A percentile compares a stretch with the other conserved stretches of the same genome.
Conservation (phyloP, 305 asterid genomes). For the Fraxinus albicans region DNA sequence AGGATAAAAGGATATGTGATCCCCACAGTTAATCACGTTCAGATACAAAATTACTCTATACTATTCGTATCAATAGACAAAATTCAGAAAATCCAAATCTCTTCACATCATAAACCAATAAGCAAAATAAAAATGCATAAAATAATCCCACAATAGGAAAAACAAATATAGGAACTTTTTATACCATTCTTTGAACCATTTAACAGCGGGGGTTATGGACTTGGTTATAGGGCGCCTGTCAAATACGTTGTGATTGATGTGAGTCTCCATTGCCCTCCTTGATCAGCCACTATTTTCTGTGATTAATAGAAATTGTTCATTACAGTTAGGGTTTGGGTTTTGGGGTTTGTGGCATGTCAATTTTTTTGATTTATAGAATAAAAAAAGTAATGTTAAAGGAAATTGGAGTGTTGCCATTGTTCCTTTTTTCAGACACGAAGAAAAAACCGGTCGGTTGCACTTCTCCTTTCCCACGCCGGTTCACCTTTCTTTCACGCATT, state of each 20-base stretch:
- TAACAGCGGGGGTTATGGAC: conserved; percentile 18
- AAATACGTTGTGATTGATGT: not conserved
- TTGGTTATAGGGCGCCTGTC: conserved; percentile 9
- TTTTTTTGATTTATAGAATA: not conserved
- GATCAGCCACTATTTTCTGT: not conserved
- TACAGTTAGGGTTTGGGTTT: conserved; percentile 23
- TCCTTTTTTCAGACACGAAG: not conserved
- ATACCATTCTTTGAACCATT: conserved; percentile 26
- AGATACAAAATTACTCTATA: not conserved
- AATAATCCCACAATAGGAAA: not conserved
- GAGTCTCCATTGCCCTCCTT: conserved; percentile 5
- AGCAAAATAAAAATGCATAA: not conserved
- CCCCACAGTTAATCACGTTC: not conserved
- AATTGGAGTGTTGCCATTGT: not conserved
- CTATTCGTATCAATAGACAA: not conserved
- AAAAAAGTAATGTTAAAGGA: not conserved
- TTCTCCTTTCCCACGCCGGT: not conserved
- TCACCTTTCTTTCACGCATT: not conserved
- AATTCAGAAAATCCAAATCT: not conserved
- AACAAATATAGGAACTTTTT: not conserved
- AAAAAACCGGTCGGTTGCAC: not conserved
- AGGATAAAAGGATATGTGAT: not conserved
- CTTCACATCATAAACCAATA: not conserved
- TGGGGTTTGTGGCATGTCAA: not conserved
- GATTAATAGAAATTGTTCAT: conserved; percentile 12